Evolutionary conservation across 2,329 filamentous ascomycete genomes (phyloP), one percentile per base, ranked within the genome.

Genomic region (Raffaelea deltoideospora): DNA sequence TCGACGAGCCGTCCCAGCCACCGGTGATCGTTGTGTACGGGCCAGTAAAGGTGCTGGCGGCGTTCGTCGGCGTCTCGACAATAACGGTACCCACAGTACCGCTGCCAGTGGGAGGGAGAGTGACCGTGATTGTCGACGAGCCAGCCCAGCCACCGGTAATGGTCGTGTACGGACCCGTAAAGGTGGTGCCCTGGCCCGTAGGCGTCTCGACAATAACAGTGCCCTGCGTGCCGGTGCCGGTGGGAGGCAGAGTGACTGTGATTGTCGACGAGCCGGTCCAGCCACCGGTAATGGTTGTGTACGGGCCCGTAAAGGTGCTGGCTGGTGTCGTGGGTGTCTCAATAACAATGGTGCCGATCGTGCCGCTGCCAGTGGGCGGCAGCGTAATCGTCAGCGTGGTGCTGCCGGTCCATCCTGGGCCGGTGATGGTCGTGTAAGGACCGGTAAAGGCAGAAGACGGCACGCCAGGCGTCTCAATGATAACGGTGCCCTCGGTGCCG

Each of bases 291-390:
- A 38, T 19, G 20, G 37, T 38, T 5, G 37, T 38, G 26, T 24
- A 38, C 5, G 37, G 37, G 7, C 37, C 37, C 2, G 31, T 28
- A 21, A 37, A 40, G 14, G 29, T n/a, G 19, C 8, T 11, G 15
- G 17, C n/a, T 10, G 10, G 3, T 9, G 21, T 14, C n/a, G 13
- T 22, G 13, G 40, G 40, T 1, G 18, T 29, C 27, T 43, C 36
- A 15, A 45, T 17, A 28, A 44, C 40, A 2, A 45, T 35, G 1
- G 44, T 46, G 5, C 44, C 44, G 4, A 38, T 35, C 8, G 27
- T 31, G n/a, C 5, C 40, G 5, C 36, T 32, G 28, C 35, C 34
- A 4, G 38, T 31, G 15, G 42, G 44, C 5, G 37, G 34, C 1
- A 46, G 14, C 4, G 44, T 41, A 3, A 43, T 3, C 7, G 40